phyloP scores from a whole-genome alignment of 2,329 filamentous ascomycete genomes.

The Davidsoniella neocaledoniae region DNA sequence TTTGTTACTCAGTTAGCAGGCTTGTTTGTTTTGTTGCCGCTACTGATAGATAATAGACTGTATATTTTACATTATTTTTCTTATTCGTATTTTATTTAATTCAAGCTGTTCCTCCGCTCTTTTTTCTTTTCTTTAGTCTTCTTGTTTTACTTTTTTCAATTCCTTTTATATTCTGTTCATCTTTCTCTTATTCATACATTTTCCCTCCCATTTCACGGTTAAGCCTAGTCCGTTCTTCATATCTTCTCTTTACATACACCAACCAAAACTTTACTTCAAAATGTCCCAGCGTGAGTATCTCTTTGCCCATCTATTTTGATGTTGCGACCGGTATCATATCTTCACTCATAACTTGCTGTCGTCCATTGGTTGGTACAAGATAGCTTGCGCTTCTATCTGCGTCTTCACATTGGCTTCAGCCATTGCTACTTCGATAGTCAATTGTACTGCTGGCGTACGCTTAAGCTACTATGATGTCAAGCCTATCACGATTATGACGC shows the following conservation, averaged over 20 bases:
- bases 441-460: background rate
- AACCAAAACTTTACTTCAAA: background rate
- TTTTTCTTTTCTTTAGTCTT: background rate
- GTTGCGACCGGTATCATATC: too few relatives aligned
- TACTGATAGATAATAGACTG: background rate
- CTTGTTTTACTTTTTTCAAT: background rate
- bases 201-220: too few relatives aligned
- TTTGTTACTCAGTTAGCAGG: background rate
- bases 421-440: too few relatives aligned
- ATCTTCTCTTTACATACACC: background rate
- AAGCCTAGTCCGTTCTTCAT: background rate
- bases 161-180: background rate
- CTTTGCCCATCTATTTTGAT: background rate
- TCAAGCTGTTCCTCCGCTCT: background rate
- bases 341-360: too few relatives aligned
- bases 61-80: background rate
- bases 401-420: background rate
- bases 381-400: background rate
- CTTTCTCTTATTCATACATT: background rate
- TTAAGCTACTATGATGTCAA: too few relatives aligned
- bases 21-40: background rate
- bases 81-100: slow-evolving; percentile 4
- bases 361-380: too few relatives aligned
- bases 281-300: slow-evolving; percentile 8
- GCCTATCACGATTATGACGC: background rate